These are phyloP conservation scores for Cerrena zonata DNA, from an alignment of 1,284 basidiomycete genomes.

Conservation along the genomic window DNA sequence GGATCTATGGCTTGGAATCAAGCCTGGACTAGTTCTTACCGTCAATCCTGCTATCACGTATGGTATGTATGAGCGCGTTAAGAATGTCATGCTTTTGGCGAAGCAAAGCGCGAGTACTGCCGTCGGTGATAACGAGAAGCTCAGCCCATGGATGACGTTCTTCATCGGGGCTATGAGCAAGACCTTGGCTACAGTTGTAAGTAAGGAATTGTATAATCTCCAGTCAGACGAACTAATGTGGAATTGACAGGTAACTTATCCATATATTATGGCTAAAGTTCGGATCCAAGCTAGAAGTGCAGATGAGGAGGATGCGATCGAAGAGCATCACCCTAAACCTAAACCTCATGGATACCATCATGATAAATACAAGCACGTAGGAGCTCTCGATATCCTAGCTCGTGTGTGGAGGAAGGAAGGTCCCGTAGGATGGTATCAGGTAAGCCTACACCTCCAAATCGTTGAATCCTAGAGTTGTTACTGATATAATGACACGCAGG, in stretches of 20 bases:
- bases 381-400: slow-evolving; percentile 73
- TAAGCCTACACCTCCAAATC: slow-evolving; percentile 45
- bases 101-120: slow-evolving; percentile 41
- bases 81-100: slow-evolving; percentile 59
- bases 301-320: slow-evolving; percentile 45
- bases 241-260: slow-evolving; percentile 70
- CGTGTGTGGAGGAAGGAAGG: slow-evolving; percentile 75
- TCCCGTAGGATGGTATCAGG: slow-evolving; percentile 92
- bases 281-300: slow-evolving; percentile 82
- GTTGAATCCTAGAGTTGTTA: too few relatives aligned
- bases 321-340: slow-evolving; percentile 33
- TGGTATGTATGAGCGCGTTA: slow-evolving; percentile 90
- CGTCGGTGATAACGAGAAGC: slow-evolving; percentile 39
- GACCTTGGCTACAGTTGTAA: slow-evolving; percentile 88
- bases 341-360: slow-evolving; percentile 33
- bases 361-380: slow-evolving; percentile 47
- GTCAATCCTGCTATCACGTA: slow-evolving; percentile 99
- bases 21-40: slow-evolving; percentile 88
- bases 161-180: slow-evolving; percentile 90
- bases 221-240: background rate
- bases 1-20: slow-evolving; percentile 91
- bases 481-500: slow-evolving; percentile 39
- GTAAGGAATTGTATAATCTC: slow-evolving; percentile 28
- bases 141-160: slow-evolving; percentile 81
- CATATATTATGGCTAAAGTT: slow-evolving; percentile 96